Evolutionary conservation across 108 stramenopile genomes (phyloP).

Genomic region (Fistulifera solaris): DNA sequence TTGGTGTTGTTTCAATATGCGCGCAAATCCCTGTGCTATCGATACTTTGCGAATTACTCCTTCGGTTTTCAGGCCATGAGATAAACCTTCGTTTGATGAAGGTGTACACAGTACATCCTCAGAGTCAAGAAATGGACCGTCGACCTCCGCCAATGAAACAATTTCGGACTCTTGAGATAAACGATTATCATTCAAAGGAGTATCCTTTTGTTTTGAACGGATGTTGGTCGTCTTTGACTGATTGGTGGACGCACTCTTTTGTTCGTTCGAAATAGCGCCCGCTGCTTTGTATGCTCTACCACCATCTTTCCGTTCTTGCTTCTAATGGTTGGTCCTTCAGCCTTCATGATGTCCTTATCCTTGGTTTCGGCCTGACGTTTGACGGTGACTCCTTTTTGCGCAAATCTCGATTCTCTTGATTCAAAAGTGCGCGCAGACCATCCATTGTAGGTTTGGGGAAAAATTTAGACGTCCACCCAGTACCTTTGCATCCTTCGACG

Average conservation of each 20-base stretch:
- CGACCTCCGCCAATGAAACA: background rate
- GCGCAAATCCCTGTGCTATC: conserved; percentile 32
- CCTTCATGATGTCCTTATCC: too few relatives aligned
- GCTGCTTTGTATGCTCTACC: background rate
- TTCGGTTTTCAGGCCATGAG: background rate
- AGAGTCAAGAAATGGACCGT: background rate
- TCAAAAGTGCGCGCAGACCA: too few relatives aligned
- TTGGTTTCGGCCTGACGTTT: too few relatives aligned
- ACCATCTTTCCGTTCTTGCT: background rate
- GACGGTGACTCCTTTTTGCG: too few relatives aligned
- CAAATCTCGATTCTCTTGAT: too few relatives aligned
- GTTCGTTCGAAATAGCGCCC: background rate
- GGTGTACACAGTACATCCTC: background rate
- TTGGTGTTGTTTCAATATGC: conserved; percentile 58
- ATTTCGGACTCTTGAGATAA: background rate
- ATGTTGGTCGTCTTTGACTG: background rate
- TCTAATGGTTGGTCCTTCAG: too few relatives aligned
- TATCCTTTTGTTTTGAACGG: background rate
- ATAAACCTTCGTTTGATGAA: too few relatives aligned
- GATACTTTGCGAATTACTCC: conserved; percentile 1
- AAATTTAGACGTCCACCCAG: too few relatives aligned
- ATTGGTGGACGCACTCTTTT: background rate
- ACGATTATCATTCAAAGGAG: background rate
- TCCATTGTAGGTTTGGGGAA: too few relatives aligned
- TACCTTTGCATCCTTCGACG: too few relatives aligned